Percentiles rank a stretch among this genome's conserved stretches.
These are phyloP conservation scores for Boehmeria nivea DNA, from an alignment of 306 rosid species.

Conservation along the genomic window DNA sequence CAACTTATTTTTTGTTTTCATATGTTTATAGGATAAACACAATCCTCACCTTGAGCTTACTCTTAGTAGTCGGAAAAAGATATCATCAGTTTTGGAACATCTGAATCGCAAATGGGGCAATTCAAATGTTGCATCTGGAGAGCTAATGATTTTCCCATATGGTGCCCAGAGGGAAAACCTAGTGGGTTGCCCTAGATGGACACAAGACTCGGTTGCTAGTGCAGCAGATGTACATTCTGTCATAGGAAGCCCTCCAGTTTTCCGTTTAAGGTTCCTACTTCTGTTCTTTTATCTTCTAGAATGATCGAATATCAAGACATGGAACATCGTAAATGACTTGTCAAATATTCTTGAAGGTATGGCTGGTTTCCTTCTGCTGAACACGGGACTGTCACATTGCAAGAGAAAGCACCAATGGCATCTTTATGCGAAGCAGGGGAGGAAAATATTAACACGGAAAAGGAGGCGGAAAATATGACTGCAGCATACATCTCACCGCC, in stretches of 20 bases:
- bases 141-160: conserved; percentile 76
- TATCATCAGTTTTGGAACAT: conserved; percentile 92
- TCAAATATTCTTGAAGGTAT: conserved; percentile 59
- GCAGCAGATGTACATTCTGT: conserved; percentile 73
- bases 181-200: conserved; percentile 63
- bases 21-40: conserved; percentile 64
- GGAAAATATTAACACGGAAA: conserved; percentile 31
- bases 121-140: conserved; percentile 83
- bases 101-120: conserved; percentile 94
- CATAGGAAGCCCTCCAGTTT: conserved; percentile 70
- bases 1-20: not conserved
- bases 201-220: conserved; percentile 66
- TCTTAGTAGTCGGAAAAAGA: conserved; percentile 78
- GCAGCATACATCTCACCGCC: conserved; percentile 24
- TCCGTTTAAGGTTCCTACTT: conserved; percentile 75
- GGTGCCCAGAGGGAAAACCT: conserved; percentile 58
- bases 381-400: conserved; percentile 35
- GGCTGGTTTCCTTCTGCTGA: conserved; percentile 74
- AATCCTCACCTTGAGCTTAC: conserved; percentile 96
- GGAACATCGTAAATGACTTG: conserved; percentile 5
- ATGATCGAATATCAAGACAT: not conserved
- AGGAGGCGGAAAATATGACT: conserved; percentile 34
- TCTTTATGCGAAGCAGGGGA: conserved; percentile 42
- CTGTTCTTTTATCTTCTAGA: conserved; percentile 1
- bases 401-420: conserved; percentile 38